phyloP scores from a whole-genome alignment of 768 basidiomycete genomes.

The Russula dissimulans region DNA sequence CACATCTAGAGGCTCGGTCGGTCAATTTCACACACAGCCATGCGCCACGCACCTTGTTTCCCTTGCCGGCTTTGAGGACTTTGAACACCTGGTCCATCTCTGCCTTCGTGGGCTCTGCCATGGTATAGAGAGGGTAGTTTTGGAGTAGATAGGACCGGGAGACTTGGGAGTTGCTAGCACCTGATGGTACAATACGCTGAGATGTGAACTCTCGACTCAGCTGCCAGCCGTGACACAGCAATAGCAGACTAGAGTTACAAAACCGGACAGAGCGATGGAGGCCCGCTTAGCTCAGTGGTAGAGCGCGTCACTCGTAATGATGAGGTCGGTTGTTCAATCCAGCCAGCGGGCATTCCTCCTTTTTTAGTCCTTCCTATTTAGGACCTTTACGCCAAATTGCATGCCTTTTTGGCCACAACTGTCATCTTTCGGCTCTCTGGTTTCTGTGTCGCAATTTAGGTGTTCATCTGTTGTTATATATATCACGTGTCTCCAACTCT shows the following conservation, averaged over 20 bases:
- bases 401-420: too few relatives aligned
- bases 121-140: constrained; percentile 22
- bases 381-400: too few relatives aligned
- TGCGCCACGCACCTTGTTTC: constrained; percentile 57
- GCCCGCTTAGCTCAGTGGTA: constrained; percentile 27
- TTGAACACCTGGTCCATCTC: constrained; percentile 85
- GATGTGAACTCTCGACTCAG: neutral
- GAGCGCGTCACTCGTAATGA: constrained; percentile 25
- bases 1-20: constrained; percentile 46
- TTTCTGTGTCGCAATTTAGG: too few relatives aligned
- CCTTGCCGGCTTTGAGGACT: constrained; percentile 74
- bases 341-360: constrained; percentile 19
- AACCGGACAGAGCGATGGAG: accelerated
- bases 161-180: neutral
- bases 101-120: constrained; percentile 74
- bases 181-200: neutral
- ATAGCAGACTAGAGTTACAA: neutral
- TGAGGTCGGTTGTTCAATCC: constrained; percentile 22
- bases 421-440: too few relatives aligned
- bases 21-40: neutral
- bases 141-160: neutral
- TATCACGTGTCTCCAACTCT: too few relatives aligned
- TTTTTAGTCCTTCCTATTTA: neutral
- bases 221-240: too few relatives aligned
- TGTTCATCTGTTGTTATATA: too few relatives aligned